phyloP scores from a whole-genome alignment of 192 early-diverging fungal genomes.

The Dissophora globulifera region DNA sequence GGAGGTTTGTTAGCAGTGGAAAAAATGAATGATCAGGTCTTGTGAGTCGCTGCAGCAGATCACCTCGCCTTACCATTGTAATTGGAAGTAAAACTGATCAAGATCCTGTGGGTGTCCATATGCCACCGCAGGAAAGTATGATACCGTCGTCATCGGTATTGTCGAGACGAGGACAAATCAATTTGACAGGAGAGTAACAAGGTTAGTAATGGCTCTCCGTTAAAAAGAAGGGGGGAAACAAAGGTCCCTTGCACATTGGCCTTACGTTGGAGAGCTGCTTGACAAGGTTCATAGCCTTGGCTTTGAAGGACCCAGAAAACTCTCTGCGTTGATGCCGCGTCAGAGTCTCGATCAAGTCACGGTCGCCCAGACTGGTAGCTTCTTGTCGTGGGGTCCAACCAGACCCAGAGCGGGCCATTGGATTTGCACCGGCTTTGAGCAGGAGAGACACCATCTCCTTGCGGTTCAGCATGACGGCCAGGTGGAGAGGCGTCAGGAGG shows the following conservation, averaged over 20 bases:
- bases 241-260: not conserved
- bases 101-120: constrained; percentile 24
- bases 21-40: too few relatives aligned
- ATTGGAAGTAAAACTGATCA: constrained; percentile 51
- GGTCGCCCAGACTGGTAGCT: constrained; percentile 34
- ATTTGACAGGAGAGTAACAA: too few relatives aligned
- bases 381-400: constrained; percentile 49
- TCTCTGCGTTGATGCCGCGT: constrained; percentile 40
- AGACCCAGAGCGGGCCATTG: constrained; percentile 39
- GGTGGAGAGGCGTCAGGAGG: constrained; percentile 39
- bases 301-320: constrained; percentile 42
- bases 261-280: constrained; percentile 38
- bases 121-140: too few relatives aligned
- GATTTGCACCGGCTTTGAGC: constrained; percentile 42
- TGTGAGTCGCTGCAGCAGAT: too few relatives aligned
- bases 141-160: too few relatives aligned
- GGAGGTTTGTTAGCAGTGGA: too few relatives aligned
- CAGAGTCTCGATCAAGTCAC: constrained; percentile 41
- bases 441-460: constrained; percentile 34
- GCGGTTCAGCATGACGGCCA: constrained; percentile 49
- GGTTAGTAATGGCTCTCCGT: not conserved
- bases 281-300: constrained; percentile 45
- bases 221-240: constrained; percentile 8
- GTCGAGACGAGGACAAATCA: too few relatives aligned
- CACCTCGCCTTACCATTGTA: constrained; percentile 36